Base-by-base conservation (phyloP, 768 basidiomycete genomes). In the Leccinum truebloodii region DNA sequence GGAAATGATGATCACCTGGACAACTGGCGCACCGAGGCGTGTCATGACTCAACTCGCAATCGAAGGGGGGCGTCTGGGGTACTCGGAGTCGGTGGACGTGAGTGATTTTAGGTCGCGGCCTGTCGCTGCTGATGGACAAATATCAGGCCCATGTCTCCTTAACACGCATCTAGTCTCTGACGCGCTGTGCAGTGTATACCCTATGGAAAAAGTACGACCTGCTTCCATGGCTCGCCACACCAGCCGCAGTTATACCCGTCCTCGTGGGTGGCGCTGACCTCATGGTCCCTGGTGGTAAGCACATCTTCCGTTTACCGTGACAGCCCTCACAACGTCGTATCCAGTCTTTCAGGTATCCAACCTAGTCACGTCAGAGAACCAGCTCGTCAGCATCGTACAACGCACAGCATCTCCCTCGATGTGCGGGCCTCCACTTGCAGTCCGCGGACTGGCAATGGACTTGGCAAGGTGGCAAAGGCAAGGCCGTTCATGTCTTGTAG, bases 271-370 rank as follows among this genome's bases (percentile, higher is more conserved):
- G 93, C n/a, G 90, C 92, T 1, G 92, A 95, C 76, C 81, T 94
- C 8, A 94, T 95, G 91, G 86, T 90, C 39, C 90, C 92, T 4
- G 92, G 92, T 73, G 89, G 90, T 89, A 69, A 69, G 86, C 77
- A 49, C 24, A 37, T 18, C 1, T 24, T 16, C 22, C 6, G 6
- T 52, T 46, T 10, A 18, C 26, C 13, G 5, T 5, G 6, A 37
- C 37, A 37, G 6, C 37, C 39, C 16, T 14, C 16, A n/a, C 16
- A 37, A 37, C 16, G 26, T 13, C 12, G 18, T 69, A 16, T n/a
- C 12, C 70, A 90, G 89, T 91, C 62, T 76, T 89, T 49, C 81
- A 84, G 68, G 78, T 80, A 63, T 74, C 84, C 20, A 77, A 76
- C 2, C 65, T 59, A 8, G 35, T 69, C 3, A 69, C 86, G 9